These are phyloP conservation scores for Penicillium salamii DNA, from an alignment of 495 filamentous ascomycete genomes.

Conservation along the genomic window DNA sequence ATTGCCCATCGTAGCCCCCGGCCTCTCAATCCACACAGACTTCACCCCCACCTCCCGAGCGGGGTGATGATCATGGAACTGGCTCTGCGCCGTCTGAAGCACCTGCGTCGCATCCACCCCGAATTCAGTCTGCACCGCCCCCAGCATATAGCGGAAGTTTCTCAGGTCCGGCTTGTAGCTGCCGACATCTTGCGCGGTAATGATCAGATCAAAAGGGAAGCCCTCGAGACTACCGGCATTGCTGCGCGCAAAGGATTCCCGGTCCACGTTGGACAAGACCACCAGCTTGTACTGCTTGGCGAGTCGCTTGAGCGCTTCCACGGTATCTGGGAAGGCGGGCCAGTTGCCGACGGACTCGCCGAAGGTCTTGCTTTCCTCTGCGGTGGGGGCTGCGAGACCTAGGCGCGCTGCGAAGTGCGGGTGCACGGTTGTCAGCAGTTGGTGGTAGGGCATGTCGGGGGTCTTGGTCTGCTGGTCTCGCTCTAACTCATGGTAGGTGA, in stretches of 20 bases:
- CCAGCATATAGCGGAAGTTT: constrained; percentile 66
- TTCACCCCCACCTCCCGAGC: constrained; percentile 56
- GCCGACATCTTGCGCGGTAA: constrained; percentile 74
- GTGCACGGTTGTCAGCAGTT: constrained; percentile 53
- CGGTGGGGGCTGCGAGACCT: constrained; percentile 29
- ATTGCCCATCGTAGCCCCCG: constrained; percentile 33
- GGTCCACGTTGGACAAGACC: constrained; percentile 71
- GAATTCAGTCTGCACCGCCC: constrained; percentile 47
- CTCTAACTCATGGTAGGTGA: constrained; percentile 43
- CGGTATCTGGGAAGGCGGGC: constrained; percentile 64
- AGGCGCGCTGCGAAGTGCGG: constrained; percentile 42
- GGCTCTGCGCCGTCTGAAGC: constrained; percentile 63
- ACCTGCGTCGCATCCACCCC: constrained; percentile 52
- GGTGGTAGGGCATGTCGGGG: constrained; percentile 55
- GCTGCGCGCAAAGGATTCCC: constrained; percentile 55
- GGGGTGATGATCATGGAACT: constrained; percentile 66
- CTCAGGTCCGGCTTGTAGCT: constrained; percentile 66
- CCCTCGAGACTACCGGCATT: constrained; percentile 47
- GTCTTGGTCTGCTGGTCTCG: constrained; percentile 41
- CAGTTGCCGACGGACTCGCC: constrained; percentile 57
- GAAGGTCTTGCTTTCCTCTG: constrained; percentile 36
- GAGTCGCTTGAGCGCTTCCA: constrained; percentile 55
- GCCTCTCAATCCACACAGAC: constrained; percentile 66
- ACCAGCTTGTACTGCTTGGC: constrained; percentile 62
- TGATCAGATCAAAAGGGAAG: constrained; percentile 61